Evolutionary conservation across 192 early-diverging fungal species (phyloP), one percentile per base, ranked within the genome.

Genomic region (Funneliformis geosporum): DNA sequence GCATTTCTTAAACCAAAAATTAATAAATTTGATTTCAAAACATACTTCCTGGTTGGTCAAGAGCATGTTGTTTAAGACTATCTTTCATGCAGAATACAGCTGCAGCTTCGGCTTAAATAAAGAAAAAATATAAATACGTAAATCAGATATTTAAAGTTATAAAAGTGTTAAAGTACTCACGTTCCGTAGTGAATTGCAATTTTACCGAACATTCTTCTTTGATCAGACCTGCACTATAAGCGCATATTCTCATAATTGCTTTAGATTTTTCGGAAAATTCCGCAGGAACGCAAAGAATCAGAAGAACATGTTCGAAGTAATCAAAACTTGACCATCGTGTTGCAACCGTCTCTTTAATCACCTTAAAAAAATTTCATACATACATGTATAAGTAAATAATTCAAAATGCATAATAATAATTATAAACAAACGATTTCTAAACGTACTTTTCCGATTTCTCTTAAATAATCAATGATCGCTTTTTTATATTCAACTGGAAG

Each of bases 161-260:
- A 16, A 3, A 50, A 33, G 1, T 33, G 33, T 50, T 18, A 18
- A 55, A 2, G 14, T 61, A 18, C 72, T 27, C 38, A 73, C 72
- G 72, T 60, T 74, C 72, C 14, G 43, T 47, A 7, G 46, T 50
- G 38, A 74, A 74, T 50, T 42, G 16, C 4, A 74, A 50, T 9
- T 59, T 21, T 21, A 25, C 8, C 0, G 38, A 23, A 2, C 23
- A 16, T 74, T 39, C 16, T 27, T 82, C 66, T 66, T 83, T 73
- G 16, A 88, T 88, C 9, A 89, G 71, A 25, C 83, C 87, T 14
- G 88, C 88, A 38, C 86, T 74, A 44, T 85, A 82, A 12, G 87
- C 88, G 23, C 87, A 85, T 44, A 85, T 82, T 39, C 88, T 76
- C 88, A 89, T 89, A 16, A 84, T 84, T 4, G 81, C 83, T 80